Conservation (phyloP, 257 asterid genomes). For the Galeopsis tetrahit region DNA sequence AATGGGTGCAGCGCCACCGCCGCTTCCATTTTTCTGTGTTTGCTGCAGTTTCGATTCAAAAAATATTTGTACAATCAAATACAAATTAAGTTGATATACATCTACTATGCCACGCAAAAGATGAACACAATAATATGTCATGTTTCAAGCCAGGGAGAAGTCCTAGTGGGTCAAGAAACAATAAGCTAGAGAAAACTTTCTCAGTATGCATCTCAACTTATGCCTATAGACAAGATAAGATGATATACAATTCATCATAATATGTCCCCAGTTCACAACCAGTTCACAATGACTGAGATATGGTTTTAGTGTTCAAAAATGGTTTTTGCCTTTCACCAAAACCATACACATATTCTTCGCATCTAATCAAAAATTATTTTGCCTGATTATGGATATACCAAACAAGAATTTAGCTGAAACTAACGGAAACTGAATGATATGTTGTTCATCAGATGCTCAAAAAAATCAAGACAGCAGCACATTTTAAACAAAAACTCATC, state of each 20-base stretch:
- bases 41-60: neutral
- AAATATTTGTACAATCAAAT: no score
- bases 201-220: constrained; percentile 12
- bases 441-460: neutral
- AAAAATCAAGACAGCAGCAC: neutral
- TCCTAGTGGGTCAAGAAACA: neutral
- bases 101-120: neutral
- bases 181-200: neutral
- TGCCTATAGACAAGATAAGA: neutral
- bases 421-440: neutral
- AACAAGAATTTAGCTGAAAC: neutral
- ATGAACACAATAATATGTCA: constrained; percentile 8
- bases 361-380: no score
- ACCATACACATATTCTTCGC: no score
- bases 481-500: neutral
- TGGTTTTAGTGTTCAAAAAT: no score
- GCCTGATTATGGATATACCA: no score
- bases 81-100: no score
- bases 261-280: neutral
- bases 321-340: no score
- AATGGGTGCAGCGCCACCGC: constrained; percentile 31
- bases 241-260: neutral
- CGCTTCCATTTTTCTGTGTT: constrained; percentile 28
- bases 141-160: constrained; percentile 13
- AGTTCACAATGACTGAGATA: no score